Evolutionary conservation across 2,329 filamentous ascomycete genomes (phyloP), one percentile per base, ranked within the genome.

Genomic region (Erysiphe neolycopersici): DNA sequence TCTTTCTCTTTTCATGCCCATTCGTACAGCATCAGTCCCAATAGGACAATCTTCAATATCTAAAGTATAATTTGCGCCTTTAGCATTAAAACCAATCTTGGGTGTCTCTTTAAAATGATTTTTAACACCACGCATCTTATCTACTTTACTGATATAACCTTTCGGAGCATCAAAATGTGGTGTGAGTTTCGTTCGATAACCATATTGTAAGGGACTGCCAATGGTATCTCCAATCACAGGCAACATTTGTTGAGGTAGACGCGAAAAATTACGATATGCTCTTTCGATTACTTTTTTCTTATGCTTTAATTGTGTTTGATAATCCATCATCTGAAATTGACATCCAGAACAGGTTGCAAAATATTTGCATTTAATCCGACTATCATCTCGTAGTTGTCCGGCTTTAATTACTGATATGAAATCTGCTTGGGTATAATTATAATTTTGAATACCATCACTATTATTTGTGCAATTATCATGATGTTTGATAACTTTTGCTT

Each of bases 41-140:
- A 98, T 91, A 5, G 89, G 89, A 52, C 89, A 98, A 57, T 95
- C 85, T 59, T 98, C 89, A 49, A 98, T 95, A 56, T 98, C 89
- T 48, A 98, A 64, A 3, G 85, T 85, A 47, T 67, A 67, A 45
- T 76, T 68, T 41, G 71, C 71, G n/a, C 80, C 81, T 60, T 94
- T 95, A 48, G 69, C 67, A 68, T 83, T 89, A 62, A 92, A 98
- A 9, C 89, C 89, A 51, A 95, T 82, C 2, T 78, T 69, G 0
- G 89, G 89, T 3, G 79, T 67, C 45, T 68, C 64, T 13, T 67
- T 61, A 51, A 80, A 79, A 43, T 61, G 62, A 46, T 67, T 65
- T 54, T 66, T 67, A 46, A 65, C 63, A 46, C 69, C 65, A 54
- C 58, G 60, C 69, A 60, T 47, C 55, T 61, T 35, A 64, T 67